Base-by-base conservation (phyloP, 495 filamentous ascomycete genomes). In the Opeltia flavorubescens region DNA sequence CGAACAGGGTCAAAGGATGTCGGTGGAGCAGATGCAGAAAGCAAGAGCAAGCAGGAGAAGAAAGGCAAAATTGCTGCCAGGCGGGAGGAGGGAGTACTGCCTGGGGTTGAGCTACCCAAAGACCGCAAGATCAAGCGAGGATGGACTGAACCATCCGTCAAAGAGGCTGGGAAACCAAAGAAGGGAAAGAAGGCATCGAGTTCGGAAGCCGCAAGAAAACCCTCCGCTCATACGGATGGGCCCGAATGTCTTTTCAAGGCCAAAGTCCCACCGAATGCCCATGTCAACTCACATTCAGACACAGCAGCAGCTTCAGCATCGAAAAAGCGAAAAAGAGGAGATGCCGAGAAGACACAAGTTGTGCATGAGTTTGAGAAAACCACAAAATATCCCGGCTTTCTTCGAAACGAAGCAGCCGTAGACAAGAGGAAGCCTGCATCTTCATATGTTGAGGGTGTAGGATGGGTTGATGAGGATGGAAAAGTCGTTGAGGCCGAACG, bases 331-430 rank as follows among this genome's bases (percentile, higher is more conserved):
- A 64, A 71, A 20, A 73, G 70, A 47, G 77, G 69, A 49, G 66
- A 69, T 44, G 58, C 59, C 7, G 60, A 56, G 34, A 62, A 67
- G 4, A 67, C 81, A 44, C 67, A 77, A 1, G 62, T 83, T 2
- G 67, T 95, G 8, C 83, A 93, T 61, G 88, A 95, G 55, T 93
- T 91, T 60, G 66, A 76, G 51, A 86, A 82, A 49, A 83, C 81
- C 1, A 71, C 71, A 30, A 89, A 93, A 47, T 78, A 84, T 46
- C 80, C 84, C 0, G 81, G 73, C 12, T 94, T 94, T 55, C 61
- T 93, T 43, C 83, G 80, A 50, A 53, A 55, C 34, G 34, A 61
- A 50, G 9, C 61, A 49, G 50, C 55, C 49, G 58, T 67, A 2
- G 62, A 59, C 3, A 54, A 57, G 17, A 72, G 62, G 43, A 69